Evolutionary conservation across 1,284 basidiomycete genomes (phyloP).

Genomic region (Irpex sp.): DNA sequence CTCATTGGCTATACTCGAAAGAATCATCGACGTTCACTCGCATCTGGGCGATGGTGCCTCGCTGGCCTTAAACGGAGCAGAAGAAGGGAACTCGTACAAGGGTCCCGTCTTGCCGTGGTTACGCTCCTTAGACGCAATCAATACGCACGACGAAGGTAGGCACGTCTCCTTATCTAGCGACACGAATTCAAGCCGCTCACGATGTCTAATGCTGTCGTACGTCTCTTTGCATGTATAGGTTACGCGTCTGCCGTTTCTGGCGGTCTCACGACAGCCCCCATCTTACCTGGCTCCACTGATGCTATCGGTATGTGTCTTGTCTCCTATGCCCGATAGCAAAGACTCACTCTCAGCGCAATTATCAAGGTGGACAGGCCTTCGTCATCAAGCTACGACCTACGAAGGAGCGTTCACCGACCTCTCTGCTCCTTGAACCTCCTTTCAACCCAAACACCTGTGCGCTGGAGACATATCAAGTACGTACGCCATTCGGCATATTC

Average conservation of each 20-base stretch:
- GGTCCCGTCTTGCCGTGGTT: constrained; percentile 42
- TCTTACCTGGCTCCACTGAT: constrained; percentile 56
- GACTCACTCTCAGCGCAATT: neutral
- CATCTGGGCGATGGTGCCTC: constrained; percentile 26
- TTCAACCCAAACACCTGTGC: constrained; percentile 31
- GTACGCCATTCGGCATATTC: too few relatives aligned
- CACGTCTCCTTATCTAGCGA: too few relatives aligned
- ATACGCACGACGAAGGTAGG: constrained; percentile 41
- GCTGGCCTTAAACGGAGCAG: constrained; percentile 23
- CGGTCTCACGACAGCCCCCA: constrained; percentile 69
- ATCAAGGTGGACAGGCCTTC: constrained; percentile 33
- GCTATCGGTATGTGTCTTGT: constrained; percentile 23
- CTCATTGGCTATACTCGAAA: constrained; percentile 8
- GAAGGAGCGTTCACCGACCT: constrained; percentile 39
- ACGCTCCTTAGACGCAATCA: constrained; percentile 44
- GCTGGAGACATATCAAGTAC: constrained; percentile 53
- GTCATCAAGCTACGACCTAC: constrained; percentile 50
- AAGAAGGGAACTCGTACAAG: constrained; percentile 34
- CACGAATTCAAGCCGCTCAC: too few relatives aligned
- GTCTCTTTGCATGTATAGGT: constrained; percentile 29
- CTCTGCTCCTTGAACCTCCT: constrained; percentile 47
- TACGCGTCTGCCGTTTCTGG: constrained; percentile 44
- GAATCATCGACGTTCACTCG: constrained; percentile 46
- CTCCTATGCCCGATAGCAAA: too few relatives aligned
- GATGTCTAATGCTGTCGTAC: neutral